Evolutionary conservation across 2,329 filamentous ascomycete genomes (phyloP), one percentile per base, ranked within the genome.

Genomic region (Ophiosphaerella herpotricha): DNA sequence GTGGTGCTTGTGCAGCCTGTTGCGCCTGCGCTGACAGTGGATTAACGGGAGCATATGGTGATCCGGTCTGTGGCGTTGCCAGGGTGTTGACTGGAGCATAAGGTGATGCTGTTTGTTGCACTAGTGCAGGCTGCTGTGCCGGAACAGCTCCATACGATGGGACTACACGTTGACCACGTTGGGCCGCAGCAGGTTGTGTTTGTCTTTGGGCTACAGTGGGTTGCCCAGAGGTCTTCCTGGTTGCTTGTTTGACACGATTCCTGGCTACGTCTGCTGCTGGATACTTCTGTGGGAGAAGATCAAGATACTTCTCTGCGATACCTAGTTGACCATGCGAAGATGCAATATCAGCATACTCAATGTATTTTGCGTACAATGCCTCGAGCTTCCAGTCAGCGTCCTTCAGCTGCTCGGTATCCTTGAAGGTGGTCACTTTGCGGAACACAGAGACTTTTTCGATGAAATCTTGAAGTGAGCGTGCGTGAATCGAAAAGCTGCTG

Each of bases 371-470:
- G 74, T 99, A 99, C 45, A 99, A 79, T 2, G 87, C 81, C 33
- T 86, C 83, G 52, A 99, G 85, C 77, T 96, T 97, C 93, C 93
- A 99, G 62, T 87, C 90, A 1, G 86, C 86, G 8, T 83, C 80
- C 61, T 90, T 83, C 39, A 77, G 76, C 57, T 84, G 84, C 67
- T 97, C 91, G 7, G 77, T 75, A 70, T 99, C 94, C 63, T 89
- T 79, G 78, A 97, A 99, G 67, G 93, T 91, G 55, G 91, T 92
- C 37, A 97, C 92, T 61, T 94, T 85, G 46, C 94, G 88, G 85
- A 99, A 99, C 46, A 99, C 85, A 0, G 92, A 96, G 39, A 99
- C 94, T 80, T 99, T 99, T 77, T 99, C 94, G 55, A 99, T 96
- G 68, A 99, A 93, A 59, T 89, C 87, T 74, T 97, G 94, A 37